Conservation (phyloP, 768 basidiomycete genomes). For the Wakefieldia striispora region DNA sequence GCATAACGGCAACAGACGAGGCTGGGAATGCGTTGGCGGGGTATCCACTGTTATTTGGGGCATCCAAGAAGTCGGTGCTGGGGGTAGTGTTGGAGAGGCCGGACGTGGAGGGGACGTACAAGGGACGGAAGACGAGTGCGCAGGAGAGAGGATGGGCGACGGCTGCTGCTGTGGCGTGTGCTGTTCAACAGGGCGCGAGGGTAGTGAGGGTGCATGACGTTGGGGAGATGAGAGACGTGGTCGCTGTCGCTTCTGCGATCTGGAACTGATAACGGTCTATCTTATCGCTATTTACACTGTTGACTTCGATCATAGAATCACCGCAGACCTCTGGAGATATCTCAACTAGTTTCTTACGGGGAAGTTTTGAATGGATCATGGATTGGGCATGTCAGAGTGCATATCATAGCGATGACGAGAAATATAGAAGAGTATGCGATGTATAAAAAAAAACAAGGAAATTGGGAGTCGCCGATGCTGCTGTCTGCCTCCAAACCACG, state of each 20-base stretch:
- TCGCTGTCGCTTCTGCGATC: conserved; percentile 62
- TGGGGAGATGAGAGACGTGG: conserved; percentile 68
- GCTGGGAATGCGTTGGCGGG: conserved; percentile 51
- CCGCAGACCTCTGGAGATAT: too few species aligned
- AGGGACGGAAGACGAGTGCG: conserved; percentile 55
- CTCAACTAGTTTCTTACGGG: too few species aligned
- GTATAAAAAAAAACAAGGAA: conserved; percentile 11
- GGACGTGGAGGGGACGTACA: conserved; percentile 36
- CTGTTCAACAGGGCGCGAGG: conserved; percentile 68
- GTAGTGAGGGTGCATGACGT: conserved; percentile 85
- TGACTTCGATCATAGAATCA: too few species aligned
- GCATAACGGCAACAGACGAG: conserved; percentile 41
- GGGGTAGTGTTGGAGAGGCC: conserved; percentile 57
- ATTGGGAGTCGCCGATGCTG: conserved; percentile 1
- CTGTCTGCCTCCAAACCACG: conserved; percentile 3
- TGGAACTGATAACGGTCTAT: conserved; percentile 32
- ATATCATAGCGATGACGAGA: conserved; percentile 15
- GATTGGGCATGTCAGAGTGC: conserved; percentile 22
- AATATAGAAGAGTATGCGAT: conserved; percentile 7
- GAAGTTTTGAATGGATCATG: conserved; percentile 1
- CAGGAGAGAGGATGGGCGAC: conserved; percentile 78
- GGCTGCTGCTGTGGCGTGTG: conserved; percentile 69
- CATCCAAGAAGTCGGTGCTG: conserved; percentile 84
- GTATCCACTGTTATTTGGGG: conserved; percentile 69
- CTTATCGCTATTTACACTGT: too few species aligned